A percentile compares a stretch with the other conserved stretches of the same genome.
Conservation (phyloP, 345 rosid genomes). For the Eutrema japonicum region DNA sequence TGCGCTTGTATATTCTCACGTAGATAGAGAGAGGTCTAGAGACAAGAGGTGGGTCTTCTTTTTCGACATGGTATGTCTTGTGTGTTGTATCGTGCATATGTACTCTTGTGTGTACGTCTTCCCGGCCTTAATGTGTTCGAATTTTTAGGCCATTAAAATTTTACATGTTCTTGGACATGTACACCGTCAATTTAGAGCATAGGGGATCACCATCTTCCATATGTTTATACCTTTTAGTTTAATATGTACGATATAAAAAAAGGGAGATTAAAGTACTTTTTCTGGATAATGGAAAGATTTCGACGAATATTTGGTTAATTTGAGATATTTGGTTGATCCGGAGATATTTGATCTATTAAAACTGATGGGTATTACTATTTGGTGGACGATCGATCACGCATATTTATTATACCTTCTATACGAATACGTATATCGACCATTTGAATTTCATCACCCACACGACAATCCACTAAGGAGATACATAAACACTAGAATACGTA, state of each 20-base stretch:
- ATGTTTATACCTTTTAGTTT: not conserved
- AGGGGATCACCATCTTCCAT: not conserved
- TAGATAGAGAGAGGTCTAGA: conserved; percentile 8
- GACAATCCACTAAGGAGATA: conserved; percentile 5
- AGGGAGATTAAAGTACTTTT: not conserved
- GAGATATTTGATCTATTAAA: not conserved
- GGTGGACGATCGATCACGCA: not conserved
- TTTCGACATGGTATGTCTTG: conserved; percentile 20
- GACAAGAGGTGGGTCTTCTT: conserved; percentile 10
- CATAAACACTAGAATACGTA: not conserved
- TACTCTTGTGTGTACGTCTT: conserved; percentile 36
- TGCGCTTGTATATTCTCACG: conserved; percentile 31
- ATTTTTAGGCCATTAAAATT: not conserved
- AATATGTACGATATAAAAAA: conserved; percentile 1
- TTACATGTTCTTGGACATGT: not conserved
- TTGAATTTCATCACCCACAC: not conserved
- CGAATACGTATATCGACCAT: not conserved
- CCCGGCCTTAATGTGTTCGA: conserved; percentile 7
- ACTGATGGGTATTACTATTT: not conserved
- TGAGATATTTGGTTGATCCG: conserved; percentile 1
- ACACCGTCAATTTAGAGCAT: not conserved
- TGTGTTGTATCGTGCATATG: conserved; percentile 40
- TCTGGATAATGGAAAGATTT: not conserved
- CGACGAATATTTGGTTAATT: conserved; percentile 9
- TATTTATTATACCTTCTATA: not conserved